Conservation (phyloP, 2,329 filamentous ascomycete species). For the Neofusicoccum laricinum region DNA sequence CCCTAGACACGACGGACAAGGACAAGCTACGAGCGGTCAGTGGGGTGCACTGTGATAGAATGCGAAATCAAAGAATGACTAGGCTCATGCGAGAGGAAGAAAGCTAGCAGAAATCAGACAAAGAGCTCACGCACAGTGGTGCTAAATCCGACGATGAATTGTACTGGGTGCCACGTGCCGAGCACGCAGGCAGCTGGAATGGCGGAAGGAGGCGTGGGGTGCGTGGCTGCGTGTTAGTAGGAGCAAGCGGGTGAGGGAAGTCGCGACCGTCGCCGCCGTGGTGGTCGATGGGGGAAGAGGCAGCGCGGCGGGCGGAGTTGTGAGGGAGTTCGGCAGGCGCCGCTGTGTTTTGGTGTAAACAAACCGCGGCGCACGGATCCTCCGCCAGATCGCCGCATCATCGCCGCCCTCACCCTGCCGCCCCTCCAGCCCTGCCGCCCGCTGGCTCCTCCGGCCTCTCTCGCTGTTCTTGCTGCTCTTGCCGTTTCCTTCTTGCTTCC, state of each 20-base stretch:
- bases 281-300: not conserved
- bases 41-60: too few species aligned
- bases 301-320: not conserved
- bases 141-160: not conserved
- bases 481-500: not conserved
- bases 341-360: not conserved
- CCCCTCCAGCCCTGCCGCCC: too few species aligned
- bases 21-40: not conserved
- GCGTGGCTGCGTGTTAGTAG: not conserved
- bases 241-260: not conserved
- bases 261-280: not conserved
- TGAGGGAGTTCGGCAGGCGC: not conserved
- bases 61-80: too few species aligned
- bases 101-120: not conserved
- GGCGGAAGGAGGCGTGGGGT: not conserved
- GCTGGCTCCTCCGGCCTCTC: not conserved
- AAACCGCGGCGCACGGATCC: not conserved
- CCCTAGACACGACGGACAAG: not conserved
- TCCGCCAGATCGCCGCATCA: not conserved
- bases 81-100: not conserved
- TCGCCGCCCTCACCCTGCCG: not conserved
- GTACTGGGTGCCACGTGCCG: not conserved
- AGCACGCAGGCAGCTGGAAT: not conserved
- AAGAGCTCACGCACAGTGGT: not conserved
- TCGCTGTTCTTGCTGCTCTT: not conserved